Percentiles rank a stretch among this genome's conserved stretches.
phyloP scores from a whole-genome alignment of 805 yeast genomes.

The Candida sithepensis region DNA sequence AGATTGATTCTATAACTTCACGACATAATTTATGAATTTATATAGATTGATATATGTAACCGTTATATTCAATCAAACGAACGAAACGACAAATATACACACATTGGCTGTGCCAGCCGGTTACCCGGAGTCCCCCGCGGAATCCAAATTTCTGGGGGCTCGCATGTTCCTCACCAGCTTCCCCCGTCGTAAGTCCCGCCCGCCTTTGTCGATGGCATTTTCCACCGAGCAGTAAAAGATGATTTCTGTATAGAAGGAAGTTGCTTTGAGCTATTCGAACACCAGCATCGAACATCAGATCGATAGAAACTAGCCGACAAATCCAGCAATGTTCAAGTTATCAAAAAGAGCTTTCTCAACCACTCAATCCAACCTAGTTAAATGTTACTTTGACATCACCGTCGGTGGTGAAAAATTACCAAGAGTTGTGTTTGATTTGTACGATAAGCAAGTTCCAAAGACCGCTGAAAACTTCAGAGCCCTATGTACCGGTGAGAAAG shows the following conservation, averaged over 20 bases:
- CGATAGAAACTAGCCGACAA: neutral
- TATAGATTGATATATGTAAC: neutral
- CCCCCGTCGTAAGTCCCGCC: neutral
- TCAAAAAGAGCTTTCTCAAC: slow-evolving; percentile 49
- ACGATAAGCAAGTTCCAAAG: slow-evolving; percentile 90
- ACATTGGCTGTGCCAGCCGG: too few relatives aligned
- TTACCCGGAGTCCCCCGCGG: too few relatives aligned
- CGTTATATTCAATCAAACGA: neutral
- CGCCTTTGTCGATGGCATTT: neutral
- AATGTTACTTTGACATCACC: slow-evolving; percentile 56
- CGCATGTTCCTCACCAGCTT: too few relatives aligned
- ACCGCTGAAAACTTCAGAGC: slow-evolving; percentile 97
- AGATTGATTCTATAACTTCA: slow-evolving; percentile 7
- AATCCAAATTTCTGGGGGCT: too few relatives aligned
- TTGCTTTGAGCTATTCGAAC: too few relatives aligned
- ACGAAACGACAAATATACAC: neutral
- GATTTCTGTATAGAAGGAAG: too few relatives aligned
- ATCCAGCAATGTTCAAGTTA: slow-evolving; percentile 18
- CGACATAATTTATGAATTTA: neutral
- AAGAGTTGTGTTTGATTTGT: slow-evolving; percentile 76
- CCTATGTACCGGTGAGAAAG: slow-evolving; percentile 84
- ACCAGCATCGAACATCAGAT: too few relatives aligned
- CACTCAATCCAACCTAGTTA: slow-evolving; percentile 41
- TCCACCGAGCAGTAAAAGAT: too few relatives aligned
- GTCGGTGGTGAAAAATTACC: slow-evolving; percentile 49